Conservation (phyloP, 1,284 basidiomycete genomes). For the Marasmius oreades region DNA sequence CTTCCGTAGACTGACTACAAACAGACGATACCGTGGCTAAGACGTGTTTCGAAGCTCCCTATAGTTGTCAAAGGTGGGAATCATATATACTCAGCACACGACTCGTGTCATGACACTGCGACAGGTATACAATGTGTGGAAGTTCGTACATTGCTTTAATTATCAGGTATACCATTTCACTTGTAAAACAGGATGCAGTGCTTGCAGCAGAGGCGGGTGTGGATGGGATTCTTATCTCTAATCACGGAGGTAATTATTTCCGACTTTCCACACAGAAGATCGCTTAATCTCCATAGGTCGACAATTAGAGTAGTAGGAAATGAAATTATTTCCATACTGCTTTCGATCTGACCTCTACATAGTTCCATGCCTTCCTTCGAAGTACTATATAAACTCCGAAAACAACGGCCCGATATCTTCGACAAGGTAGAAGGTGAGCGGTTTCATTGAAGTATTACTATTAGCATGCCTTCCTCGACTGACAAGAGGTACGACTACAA, state of each 20-base stretch:
- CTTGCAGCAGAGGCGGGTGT: conserved; percentile 85
- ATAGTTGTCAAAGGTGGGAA: conserved; percentile 76
- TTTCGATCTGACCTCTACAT: conserved; percentile 8
- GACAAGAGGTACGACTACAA: conserved; percentile 5
- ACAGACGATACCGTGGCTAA: conserved; percentile 77
- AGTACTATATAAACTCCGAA: conserved; percentile 70
- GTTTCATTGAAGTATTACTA: neutral
- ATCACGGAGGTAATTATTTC: conserved; percentile 79
- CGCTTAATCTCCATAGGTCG: conserved; percentile 45
- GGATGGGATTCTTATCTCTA: conserved; percentile 86
- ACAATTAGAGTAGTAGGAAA: conserved; percentile 73
- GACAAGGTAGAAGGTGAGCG: conserved; percentile 58
- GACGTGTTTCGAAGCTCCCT: conserved; percentile 72
- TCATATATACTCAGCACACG: neutral
- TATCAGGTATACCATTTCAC: neutral
- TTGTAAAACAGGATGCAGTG: conserved; percentile 59
- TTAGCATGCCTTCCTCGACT: neutral
- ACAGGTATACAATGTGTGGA: conserved; percentile 74
- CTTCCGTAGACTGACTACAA: conserved; percentile 9
- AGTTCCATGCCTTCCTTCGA: conserved; percentile 73
- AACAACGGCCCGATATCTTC: conserved; percentile 73
- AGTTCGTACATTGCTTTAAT: conserved; percentile 31
- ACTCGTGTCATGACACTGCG: conserved; percentile 11
- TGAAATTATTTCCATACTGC: conserved; percentile 1
- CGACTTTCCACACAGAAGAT: no score